These are phyloP conservation scores for Peronosclerospora sorghi DNA, from an alignment of 352 stramenopile genomes.

Conservation along the genomic window DNA sequence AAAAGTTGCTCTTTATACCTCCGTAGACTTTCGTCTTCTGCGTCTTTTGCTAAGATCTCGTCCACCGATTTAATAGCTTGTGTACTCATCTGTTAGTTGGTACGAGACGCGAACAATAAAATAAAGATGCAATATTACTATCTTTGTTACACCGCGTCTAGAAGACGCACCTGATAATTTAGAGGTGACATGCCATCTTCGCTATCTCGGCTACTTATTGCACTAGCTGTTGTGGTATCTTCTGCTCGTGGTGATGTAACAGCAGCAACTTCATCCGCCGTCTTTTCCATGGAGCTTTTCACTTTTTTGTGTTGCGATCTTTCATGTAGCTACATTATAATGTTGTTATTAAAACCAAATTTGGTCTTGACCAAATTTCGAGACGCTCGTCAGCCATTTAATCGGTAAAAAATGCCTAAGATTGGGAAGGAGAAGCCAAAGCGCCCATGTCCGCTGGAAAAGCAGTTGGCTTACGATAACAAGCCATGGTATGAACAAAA, in stretches of 20 bases:
- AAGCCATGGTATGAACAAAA: conserved; percentile 76
- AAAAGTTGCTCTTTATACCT: conserved; percentile 83
- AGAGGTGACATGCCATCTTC: conserved; percentile 16
- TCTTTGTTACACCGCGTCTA: background rate
- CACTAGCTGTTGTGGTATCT: conserved; percentile 13
- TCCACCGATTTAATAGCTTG: conserved; percentile 51
- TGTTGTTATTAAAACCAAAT: too few relatives aligned
- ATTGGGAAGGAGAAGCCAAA: conserved; percentile 66
- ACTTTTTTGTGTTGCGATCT: conserved; percentile 9
- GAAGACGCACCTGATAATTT: conserved; percentile 35
- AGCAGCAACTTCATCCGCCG: background rate
- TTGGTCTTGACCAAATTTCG: too few relatives aligned
- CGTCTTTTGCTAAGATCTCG: conserved; percentile 63
- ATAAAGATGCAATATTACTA: background rate
- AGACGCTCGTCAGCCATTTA: conserved; percentile 21
- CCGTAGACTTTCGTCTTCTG: conserved; percentile 70
- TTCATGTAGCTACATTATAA: background rate
- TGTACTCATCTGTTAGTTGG: conserved; percentile 67
- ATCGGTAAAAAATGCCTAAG: conserved; percentile 49
- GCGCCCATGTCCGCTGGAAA: conserved; percentile 75
- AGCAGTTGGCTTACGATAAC: conserved; percentile 77
- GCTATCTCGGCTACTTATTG: conserved; percentile 20
- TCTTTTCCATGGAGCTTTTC: background rate
- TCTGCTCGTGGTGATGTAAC: conserved; percentile 2
- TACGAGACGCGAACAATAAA: background rate